Evolutionary conservation across 2,329 filamentous ascomycete genomes (phyloP).

Genomic region (Epichloe gansuensis): DNA sequence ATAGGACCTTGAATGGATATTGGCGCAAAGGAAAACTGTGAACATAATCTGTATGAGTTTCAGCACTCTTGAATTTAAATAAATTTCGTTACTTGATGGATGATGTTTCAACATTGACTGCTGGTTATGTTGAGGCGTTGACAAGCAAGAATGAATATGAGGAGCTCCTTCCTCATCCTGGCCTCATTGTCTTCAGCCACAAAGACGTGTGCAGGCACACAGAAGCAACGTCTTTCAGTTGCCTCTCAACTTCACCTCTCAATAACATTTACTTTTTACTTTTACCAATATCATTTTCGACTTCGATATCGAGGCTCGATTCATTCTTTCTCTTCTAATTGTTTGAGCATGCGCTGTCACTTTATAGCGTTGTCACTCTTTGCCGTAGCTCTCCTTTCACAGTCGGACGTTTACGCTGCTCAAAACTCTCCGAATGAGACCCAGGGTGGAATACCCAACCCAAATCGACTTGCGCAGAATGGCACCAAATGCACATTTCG

Average conservation of each 20-base stretch:
- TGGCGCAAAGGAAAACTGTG: not conserved
- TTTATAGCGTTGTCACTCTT: not conserved
- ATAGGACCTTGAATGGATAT: not conserved
- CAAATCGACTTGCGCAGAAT: not conserved
- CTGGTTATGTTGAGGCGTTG: not conserved
- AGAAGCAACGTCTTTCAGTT: not conserved
- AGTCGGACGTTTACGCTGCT: not conserved
- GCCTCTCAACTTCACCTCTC: not conserved
- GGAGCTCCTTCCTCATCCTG: not conserved
- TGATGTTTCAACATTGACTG: not conserved
- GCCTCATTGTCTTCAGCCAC: not conserved
- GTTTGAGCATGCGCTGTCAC: not conserved
- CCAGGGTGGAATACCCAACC: not conserved
- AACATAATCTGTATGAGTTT: constrained; percentile 1
- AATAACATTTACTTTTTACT: not conserved
- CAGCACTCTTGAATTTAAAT: not conserved
- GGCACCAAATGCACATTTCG: not conserved
- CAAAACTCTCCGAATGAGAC: not conserved
- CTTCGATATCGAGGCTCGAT: not conserved
- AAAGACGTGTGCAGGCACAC: not conserved
- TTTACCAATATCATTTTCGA: too few relatives aligned
- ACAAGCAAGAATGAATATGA: not conserved
- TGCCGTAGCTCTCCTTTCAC: not conserved
- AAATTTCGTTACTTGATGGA: not conserved
- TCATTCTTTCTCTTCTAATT: not conserved